Base-by-base conservation (phyloP, 129 eudicot species). In the Tagetes patula region DNA sequence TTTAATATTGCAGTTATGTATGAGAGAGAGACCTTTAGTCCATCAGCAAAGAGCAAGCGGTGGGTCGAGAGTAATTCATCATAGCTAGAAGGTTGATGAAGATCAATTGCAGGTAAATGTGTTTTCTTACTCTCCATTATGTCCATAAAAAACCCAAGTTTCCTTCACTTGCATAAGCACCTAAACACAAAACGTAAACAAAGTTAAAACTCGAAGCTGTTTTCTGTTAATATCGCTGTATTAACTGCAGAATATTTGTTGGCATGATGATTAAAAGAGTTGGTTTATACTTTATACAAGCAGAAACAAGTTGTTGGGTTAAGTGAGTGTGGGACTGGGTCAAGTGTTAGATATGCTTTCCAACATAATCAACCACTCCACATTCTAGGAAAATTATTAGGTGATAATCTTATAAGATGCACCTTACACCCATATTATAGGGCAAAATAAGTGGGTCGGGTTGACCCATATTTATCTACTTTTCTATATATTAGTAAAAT, bases 11-110 rank as follows among this genome's bases (percentile, higher is more conserved):
- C 59, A 64, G 69, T 47, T 27, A 42, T n/a, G n/a, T n/a, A n/a
- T 42, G 30, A 61, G 8, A 54, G 61, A 74, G 70, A 78, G 48
- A 74, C 91, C 84, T 87, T 81, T 71, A 84, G 85, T 73, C 82
- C 84, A 47, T 84, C 64, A 11, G 79, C 72, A 69, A 87, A 83
- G 69, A 70, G 62, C 50, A 81, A 77, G 52, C 75, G 74, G 10
- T 76, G 87, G 49, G 50, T 71, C 76, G 77, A 74, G 76, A 83
- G 74, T 67, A 75, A 39, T 68, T 86, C 87, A 77, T 86, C 78
- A 46, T 75, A 78, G 60, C 75, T 71, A 43, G 87, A 77, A 66
- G 80, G 50, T 66, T 67, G 66, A 38, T 8, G 84, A 68, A 74
- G 40, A 59, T 75, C 56, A 67, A 45, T 52, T 54, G 54, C 68